Base-by-base conservation (phyloP, 73 alveolate genomes). In the Uronychia setigera region DNA sequence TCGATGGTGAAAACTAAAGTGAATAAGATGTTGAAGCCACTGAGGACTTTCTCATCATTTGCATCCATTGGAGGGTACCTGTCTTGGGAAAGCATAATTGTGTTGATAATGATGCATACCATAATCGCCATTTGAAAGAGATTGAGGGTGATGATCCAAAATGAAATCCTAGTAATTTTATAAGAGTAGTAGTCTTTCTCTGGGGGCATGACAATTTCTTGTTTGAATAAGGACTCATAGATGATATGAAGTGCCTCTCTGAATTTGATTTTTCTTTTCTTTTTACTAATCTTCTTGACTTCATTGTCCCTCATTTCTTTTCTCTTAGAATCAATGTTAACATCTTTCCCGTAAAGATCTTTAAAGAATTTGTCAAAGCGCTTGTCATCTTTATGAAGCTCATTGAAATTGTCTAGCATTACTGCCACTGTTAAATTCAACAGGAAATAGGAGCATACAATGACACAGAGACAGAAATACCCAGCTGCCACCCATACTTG, bases 1-100 rank as follows among this genome's bases (percentile, higher is more conserved):
- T 95, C 98, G 0, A 32, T 57, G 0, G 82, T 82, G 80, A 95
- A 95, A 1, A 87, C 25, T 0, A 74, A 33, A n/a, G 89, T 86
- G 67, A 89, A 78, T 11, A 90, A 1, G 33, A 27, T 76, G 57
- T 93, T 89, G 11, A 59, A 0, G 26, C 33, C 9, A 26, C 79
- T 91, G 0, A 81, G 60, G 76, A 28, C 1, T 5, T 67, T 0
- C 46, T 5, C 28, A 33, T 77, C 77, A 0, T 80, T 79, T 27
- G 77, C 28, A 11, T 32, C 33, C 85, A 86, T 81, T 1, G 87
- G 83, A 29, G 74, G 92, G 59, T 90, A 89, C 31, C 87, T 35
- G 32, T 93, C 95, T 30, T 78, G 81, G 0, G 95, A 74, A 13
- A 93, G 78, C 1, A 86, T 26, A 0, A 80, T 78, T 25, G 97